Conservation (phyloP, 306 rosid genomes). For the Oxytropis ochrocephala region DNA sequence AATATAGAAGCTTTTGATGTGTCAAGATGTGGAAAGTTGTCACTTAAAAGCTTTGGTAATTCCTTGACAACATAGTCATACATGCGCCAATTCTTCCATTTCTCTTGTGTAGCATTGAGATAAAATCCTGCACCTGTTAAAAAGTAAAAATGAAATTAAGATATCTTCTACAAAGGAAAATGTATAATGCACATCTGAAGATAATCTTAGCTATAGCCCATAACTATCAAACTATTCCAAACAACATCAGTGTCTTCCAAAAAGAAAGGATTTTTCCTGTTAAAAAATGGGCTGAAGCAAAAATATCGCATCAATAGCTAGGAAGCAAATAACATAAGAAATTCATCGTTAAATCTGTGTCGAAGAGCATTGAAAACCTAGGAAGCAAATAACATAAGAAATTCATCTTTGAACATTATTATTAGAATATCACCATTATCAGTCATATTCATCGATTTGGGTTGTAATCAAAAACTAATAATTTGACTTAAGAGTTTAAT, state of each 20-base stretch:
- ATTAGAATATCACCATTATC: too few relatives aligned
- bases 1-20: conserved; percentile 70
- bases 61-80: conserved; percentile 92
- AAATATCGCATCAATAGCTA: too few relatives aligned
- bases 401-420: background rate
- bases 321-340: background rate
- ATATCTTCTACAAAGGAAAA: background rate
- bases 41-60: conserved; percentile 64
- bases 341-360: background rate
- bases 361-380: background rate
- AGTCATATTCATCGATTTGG: too few relatives aligned
- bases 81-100: conserved; percentile 99
- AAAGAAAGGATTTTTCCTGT: background rate
- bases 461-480: too few relatives aligned
- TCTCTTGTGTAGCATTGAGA: conserved; percentile 91
- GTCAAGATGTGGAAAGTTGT: conserved; percentile 76
- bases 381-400: background rate
- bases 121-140: conserved; percentile 88
- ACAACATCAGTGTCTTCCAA: background rate
- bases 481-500: too few relatives aligned
- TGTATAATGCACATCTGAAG: conserved; percentile 7
- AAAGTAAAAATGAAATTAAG: conserved; percentile 4
- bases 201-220: background rate
- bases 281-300: background rate
- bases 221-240: background rate